Evolutionary conservation across 345 rosid species (phyloP).

Genomic region (Arabis hirsuta): DNA sequence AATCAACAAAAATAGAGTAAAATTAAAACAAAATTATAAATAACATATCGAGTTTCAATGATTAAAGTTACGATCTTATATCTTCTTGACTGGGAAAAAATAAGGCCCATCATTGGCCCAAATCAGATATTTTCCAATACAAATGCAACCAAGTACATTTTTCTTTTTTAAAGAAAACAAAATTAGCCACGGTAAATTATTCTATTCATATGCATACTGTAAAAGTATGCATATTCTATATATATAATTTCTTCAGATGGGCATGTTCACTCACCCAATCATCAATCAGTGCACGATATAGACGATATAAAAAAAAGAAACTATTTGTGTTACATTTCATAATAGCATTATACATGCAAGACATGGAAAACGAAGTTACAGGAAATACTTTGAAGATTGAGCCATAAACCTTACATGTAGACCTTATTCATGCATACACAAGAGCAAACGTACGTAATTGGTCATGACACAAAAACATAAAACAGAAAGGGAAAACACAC

Average conservation of each 20-base stretch:
- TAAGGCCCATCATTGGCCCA: background rate
- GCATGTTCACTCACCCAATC: no score
- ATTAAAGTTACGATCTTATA: no score
- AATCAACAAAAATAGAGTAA: no score
- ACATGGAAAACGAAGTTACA: background rate
- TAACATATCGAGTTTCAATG: no score
- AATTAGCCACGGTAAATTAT: no score
- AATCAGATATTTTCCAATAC: no score
- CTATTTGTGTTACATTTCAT: conserved; percentile 20
- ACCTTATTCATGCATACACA: conserved; percentile 38
- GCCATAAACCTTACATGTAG: conserved; percentile 23
- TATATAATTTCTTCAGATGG: no score
- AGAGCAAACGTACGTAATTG: conserved; percentile 19
- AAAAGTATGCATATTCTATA: no score
- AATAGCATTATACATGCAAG: conserved; percentile 13
- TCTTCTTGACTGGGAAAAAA: background rate
- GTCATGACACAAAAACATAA: conserved; percentile 28
- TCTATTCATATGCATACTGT: no score
- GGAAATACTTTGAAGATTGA: conserved; percentile 2
- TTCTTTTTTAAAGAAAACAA: no score
- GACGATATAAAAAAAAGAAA: background rate
- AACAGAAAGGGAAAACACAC: conserved; percentile 21
- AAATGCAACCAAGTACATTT: background rate
- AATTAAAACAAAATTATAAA: no score
- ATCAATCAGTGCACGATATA: no score